Conservation (phyloP, 2,329 filamentous ascomycete species). For the Alternaria longipes region DNA sequence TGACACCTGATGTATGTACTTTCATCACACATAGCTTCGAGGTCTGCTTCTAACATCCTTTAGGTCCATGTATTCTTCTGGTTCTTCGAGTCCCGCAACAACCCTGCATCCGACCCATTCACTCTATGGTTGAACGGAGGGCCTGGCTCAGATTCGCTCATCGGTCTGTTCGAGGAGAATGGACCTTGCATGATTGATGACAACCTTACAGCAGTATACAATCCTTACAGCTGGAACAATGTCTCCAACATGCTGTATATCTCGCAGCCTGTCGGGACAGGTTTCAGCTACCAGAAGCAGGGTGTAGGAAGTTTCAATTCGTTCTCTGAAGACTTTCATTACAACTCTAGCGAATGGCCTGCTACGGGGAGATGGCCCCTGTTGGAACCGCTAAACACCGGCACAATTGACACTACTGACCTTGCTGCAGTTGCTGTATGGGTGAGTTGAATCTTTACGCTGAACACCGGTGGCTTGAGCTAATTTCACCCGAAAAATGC, state of each 20-base stretch:
- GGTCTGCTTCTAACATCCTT: neutral
- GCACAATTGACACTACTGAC: constrained; percentile 63
- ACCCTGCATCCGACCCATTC: constrained; percentile 58
- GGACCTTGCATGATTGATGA: constrained; percentile 33
- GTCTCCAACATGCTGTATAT: constrained; percentile 69
- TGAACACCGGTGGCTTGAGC: neutral
- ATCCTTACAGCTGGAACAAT: constrained; percentile 69
- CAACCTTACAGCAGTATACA: constrained; percentile 49
- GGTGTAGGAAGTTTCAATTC: constrained; percentile 46
- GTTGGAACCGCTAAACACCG: constrained; percentile 55
- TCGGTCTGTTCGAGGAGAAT: constrained; percentile 61
- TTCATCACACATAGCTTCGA: neutral
- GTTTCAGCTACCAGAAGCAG: constrained; percentile 58
- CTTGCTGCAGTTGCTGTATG: constrained; percentile 59
- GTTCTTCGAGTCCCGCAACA: constrained; percentile 62
- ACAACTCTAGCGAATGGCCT: constrained; percentile 54
- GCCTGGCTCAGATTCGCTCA: constrained; percentile 62
- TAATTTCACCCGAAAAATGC: neutral
- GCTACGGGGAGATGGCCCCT: constrained; percentile 60
- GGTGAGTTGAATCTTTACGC: constrained; percentile 26
- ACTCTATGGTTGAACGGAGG: constrained; percentile 64
- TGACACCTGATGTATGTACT: constrained; percentile 36
- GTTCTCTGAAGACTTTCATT: constrained; percentile 55
- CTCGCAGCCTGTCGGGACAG: constrained; percentile 68
- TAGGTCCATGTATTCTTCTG: constrained; percentile 56